phyloP scores from a whole-genome alignment of 495 filamentous ascomycete species.

The Cladorrhinum samala region DNA sequence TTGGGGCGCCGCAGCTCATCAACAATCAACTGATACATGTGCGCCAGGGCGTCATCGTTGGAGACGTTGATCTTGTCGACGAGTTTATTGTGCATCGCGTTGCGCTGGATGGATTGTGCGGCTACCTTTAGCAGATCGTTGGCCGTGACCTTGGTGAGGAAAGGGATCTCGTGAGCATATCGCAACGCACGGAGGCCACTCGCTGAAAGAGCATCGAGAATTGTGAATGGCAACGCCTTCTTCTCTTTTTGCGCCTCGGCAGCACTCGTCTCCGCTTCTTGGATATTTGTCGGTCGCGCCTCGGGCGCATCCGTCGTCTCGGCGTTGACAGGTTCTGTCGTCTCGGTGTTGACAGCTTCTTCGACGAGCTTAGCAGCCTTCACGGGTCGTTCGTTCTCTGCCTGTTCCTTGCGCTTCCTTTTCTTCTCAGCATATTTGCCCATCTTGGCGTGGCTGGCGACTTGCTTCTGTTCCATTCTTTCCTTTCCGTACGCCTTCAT shows the following conservation, averaged over 20 bases:
- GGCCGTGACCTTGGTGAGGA: constrained; percentile 72
- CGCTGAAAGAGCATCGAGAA: constrained; percentile 91
- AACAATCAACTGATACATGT: constrained; percentile 71
- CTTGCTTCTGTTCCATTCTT: constrained; percentile 42
- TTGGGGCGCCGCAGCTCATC: constrained; percentile 29
- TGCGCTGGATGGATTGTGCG: constrained; percentile 71
- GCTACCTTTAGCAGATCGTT: constrained; percentile 81
- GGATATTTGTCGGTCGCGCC: not conserved
- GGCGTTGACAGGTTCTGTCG: constrained; percentile 7
- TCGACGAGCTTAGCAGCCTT: constrained; percentile 20
- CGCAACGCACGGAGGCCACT: constrained; percentile 88
- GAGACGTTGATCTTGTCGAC: constrained; percentile 61
- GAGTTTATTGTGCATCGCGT: constrained; percentile 75
- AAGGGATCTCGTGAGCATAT: constrained; percentile 85
- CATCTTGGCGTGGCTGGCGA: constrained; percentile 31
- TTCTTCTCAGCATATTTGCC: constrained; percentile 38
- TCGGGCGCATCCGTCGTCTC: constrained; percentile 13
- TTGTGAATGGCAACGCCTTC: constrained; percentile 52
- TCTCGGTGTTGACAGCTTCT: constrained; percentile 14
- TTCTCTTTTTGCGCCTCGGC: constrained; percentile 8
- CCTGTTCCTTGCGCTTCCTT: constrained; percentile 44
- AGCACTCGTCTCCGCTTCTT: not conserved
- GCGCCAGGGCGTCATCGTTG: constrained; percentile 75
- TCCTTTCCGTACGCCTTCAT: constrained; percentile 80
- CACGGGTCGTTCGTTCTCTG: constrained; percentile 22